These are phyloP conservation scores for Phytophthora pinifolia DNA, from an alignment of 352 stramenopile genomes.

Conservation along the genomic window DNA sequence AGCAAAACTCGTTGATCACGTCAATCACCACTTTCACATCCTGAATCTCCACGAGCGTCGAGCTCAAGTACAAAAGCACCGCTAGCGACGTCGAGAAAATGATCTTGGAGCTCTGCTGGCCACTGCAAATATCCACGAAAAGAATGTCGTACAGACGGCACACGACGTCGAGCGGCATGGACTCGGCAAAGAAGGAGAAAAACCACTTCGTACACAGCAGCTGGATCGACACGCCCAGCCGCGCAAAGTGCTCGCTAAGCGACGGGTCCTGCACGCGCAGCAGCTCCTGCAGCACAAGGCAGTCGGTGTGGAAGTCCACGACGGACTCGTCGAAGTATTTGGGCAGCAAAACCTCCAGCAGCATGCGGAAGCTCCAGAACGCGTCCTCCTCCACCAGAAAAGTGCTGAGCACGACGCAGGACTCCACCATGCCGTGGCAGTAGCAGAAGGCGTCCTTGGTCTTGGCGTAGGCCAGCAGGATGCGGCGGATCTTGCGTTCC, in stretches of 20 bases:
- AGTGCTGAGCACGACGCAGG: constrained; percentile 73
- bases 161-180: constrained; percentile 79
- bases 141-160: constrained; percentile 77
- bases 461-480: constrained; percentile 76
- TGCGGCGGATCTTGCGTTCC: constrained; percentile 82
- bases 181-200: constrained; percentile 85
- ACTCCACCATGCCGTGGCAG: constrained; percentile 83
- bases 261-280: constrained; percentile 46
- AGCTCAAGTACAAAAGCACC: constrained; percentile 75
- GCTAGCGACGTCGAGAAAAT: constrained; percentile 75
- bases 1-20: constrained; percentile 80
- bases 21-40: constrained; percentile 76
- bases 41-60: constrained; percentile 67
- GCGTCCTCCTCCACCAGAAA: constrained; percentile 78
- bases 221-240: constrained; percentile 69
- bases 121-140: constrained; percentile 68
- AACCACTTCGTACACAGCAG: constrained; percentile 86
- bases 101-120: constrained; percentile 54
- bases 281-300: constrained; percentile 77
- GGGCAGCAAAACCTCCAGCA: constrained; percentile 72
- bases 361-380: constrained; percentile 74
- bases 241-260: constrained; percentile 60
- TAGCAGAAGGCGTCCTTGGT: constrained; percentile 81
- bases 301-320: constrained; percentile 81
- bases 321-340: constrained; percentile 84